Evolutionary conservation across 2,329 filamentous ascomycete species (phyloP).

Genomic region (Scedosporium boydii): DNA sequence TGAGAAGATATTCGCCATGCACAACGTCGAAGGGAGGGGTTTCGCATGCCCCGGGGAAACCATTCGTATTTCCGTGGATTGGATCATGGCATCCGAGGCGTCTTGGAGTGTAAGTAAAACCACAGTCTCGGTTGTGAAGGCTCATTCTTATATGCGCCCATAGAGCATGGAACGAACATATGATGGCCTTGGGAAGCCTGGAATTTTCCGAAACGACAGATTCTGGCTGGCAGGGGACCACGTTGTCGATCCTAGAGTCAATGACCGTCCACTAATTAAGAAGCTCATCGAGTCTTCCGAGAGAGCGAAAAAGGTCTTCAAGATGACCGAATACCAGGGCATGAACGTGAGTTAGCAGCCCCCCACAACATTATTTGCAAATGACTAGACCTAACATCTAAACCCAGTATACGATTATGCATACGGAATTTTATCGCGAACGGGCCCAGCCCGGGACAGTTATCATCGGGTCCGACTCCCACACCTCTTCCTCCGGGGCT

Average conservation of each 20-base stretch:
- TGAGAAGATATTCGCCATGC: background rate
- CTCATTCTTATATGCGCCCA: too few species aligned
- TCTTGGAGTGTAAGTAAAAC: conserved; percentile 20
- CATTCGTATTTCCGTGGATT: conserved; percentile 32
- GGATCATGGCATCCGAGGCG: conserved; percentile 33
- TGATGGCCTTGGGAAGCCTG: conserved; percentile 26
- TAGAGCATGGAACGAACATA: conserved; percentile 30
- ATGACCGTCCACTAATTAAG: conserved; percentile 23
- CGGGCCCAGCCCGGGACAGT: conserved; percentile 33
- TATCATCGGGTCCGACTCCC: conserved; percentile 32
- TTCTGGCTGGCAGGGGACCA: conserved; percentile 42
- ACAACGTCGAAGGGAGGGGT: background rate
- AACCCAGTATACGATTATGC: conserved; percentile 29
- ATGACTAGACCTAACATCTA: too few species aligned
- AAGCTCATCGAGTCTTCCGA: conserved; percentile 26
- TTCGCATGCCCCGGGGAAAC: conserved; percentile 27
- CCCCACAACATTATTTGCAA: too few species aligned
- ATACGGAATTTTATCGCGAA: conserved; percentile 35
- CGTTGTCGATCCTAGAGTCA: conserved; percentile 32
- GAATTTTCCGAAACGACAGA: conserved; percentile 38
- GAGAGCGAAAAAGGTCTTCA: conserved; percentile 26
- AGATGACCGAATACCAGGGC: conserved; percentile 26
- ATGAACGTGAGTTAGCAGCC: conserved; percentile 8
- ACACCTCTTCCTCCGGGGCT: conserved; percentile 34
- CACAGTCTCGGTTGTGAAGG: background rate